Evolutionary conservation across 2,329 filamentous ascomycete genomes (phyloP), one percentile per base, ranked within the genome.

Genomic region (Proliferodiscus dingleyae): DNA sequence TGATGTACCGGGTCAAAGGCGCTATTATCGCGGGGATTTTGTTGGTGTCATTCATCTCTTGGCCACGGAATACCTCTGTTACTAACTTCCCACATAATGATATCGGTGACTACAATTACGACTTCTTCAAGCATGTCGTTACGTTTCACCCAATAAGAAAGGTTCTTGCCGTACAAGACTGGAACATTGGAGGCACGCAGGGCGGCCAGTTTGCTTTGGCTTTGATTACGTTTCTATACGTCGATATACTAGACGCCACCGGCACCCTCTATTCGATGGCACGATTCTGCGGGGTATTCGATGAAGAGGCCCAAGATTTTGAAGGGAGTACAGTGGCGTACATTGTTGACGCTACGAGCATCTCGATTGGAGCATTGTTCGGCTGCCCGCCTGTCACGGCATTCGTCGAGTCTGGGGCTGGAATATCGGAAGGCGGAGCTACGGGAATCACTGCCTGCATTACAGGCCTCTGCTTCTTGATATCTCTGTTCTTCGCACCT

Each of bases 201-300:
- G 81, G 84, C 9, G 80, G 80, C 3, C 83, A 93, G 60, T 94
- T 94, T 60, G 86, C 84, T 22, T 73, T 93, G 40, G 89, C 89
- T 0, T 80, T 94, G 53, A 83, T 94, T 64, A 94, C 89, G 2
- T 94, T 95, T 69, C 74, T 94, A 18, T 94, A 95, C 60, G 88
- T 94, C 54, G 89, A 95, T 60, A 91, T 95, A 50, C 78, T 95
- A 36, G 89, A 94, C 65, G 83, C 81, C 54, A 95, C 89, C 0
- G 89, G 87, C 57, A 94, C 88, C 1, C 71, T 94, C 48, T 95
- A 94, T 69, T 87, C 87, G 16, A 94, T 95, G 88, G 89, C 89
- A 15, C 82, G 84, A 23, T 93, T 91, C 65, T 84, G 83, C 54
- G 81, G 86, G 36, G 79, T 86, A 45, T 83, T 94, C 61, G 86